phyloP scores from a whole-genome alignment of 345 rosid species.

The Eucalyptus caleyi region DNA sequence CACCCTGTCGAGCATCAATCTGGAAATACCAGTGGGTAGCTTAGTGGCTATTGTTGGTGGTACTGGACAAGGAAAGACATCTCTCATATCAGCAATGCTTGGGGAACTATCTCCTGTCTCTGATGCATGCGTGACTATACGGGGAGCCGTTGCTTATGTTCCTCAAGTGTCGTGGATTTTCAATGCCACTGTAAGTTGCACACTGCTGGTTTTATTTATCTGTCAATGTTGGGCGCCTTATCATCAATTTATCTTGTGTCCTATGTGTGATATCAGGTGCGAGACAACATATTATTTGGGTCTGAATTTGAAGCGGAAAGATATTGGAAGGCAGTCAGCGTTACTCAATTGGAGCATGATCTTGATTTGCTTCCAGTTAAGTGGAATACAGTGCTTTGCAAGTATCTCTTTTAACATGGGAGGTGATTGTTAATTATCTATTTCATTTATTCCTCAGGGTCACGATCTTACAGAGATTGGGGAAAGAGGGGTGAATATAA shows the following conservation, averaged over 20 bases:
- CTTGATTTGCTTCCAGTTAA: slow-evolving; percentile 82
- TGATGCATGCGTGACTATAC: slow-evolving; percentile 34
- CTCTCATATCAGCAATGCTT: slow-evolving; percentile 89
- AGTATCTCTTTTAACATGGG: background rate
- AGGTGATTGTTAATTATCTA: background rate
- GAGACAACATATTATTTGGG: slow-evolving; percentile 86
- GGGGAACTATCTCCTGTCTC: slow-evolving; percentile 69
- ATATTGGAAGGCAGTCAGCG: slow-evolving; percentile 73
- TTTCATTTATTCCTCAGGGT: slow-evolving; percentile 32
- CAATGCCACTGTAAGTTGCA: slow-evolving; percentile 71
- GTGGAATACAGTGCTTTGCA: slow-evolving; percentile 1
- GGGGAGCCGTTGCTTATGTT: slow-evolving; percentile 90
- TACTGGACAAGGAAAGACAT: slow-evolving; percentile 96
- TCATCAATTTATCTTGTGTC: background rate
- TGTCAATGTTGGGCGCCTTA: background rate
- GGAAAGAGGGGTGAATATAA: slow-evolving; percentile 97
- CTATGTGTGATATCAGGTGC: slow-evolving; percentile 38
- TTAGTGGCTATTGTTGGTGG: slow-evolving; percentile 90
- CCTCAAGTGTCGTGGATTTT: slow-evolving; percentile 99
- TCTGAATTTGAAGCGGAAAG: slow-evolving; percentile 46
- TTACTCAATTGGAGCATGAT: slow-evolving; percentile 73
- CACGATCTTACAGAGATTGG: slow-evolving; percentile 95
- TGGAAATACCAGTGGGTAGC: slow-evolving; percentile 69
- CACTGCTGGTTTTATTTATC: background rate
- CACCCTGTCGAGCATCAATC: slow-evolving; percentile 57